Evolutionary conservation across 352 stramenopile genomes (phyloP), one percentile per base, ranked within the genome.

Genomic region (Peronospora destructor): DNA sequence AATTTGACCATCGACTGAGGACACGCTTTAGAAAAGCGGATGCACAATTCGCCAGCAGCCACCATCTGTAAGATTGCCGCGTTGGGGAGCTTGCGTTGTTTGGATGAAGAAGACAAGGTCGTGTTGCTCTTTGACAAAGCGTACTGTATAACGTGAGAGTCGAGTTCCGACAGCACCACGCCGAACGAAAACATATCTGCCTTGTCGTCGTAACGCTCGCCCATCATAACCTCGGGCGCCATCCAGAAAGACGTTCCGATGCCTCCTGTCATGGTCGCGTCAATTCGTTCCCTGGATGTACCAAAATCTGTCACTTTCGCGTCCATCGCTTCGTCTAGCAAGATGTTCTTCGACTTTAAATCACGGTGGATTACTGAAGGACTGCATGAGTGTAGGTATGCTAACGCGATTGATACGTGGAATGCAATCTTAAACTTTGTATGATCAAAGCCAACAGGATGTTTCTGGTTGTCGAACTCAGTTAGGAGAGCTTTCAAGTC

Each of bases 171-270:
- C 3, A 77, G 44, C 36, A 77, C 67, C 4, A 73, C 64, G 12
- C 67, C 67, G n/a, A 77, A 74, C 5, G 67, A 74, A 33, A 72
- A 77, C 41, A 74, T 70, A 17, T 77, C 67, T 3, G 64, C 67
- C 42, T 73, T 77, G 32, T 68, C 67, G 11, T 73, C 64, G 38
- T 74, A 72, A 0, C 55, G 40, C 19, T 71, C 61, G 10, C 67
- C 61, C 51, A 73, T 61, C 53, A 76, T 67, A 2, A 76, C 60
- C 43, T 72, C 66, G 2, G 62, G 66, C 2, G 65, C 65, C 61
- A 74, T 74, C 65, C 65, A 74, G n/a, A 71, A 68, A 23, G 49
- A 66, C n/a, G 66, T 75, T 7, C 62, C 63, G 7, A 73, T 58
- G 11, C 63, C 66, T 45, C 53, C 63, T 2, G 66, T 77, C 61